Evolutionary conservation across 1,139 yeast genomes (phyloP).

Genomic region (Kodamaea sp.): DNA sequence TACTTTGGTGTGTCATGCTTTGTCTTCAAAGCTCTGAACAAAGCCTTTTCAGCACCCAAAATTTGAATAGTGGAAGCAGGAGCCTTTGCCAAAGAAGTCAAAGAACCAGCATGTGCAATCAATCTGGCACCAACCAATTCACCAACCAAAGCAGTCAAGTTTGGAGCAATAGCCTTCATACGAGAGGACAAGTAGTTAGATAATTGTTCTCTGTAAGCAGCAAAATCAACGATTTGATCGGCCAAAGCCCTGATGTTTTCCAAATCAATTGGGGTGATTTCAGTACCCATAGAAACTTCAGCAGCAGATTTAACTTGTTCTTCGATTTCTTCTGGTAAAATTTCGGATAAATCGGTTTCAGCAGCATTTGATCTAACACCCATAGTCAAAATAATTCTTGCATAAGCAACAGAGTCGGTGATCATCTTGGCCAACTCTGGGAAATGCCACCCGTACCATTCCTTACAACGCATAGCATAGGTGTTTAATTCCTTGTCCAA

Average conservation of each 20-base stretch:
- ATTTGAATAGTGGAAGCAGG: conserved; percentile 99
- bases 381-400: conserved; percentile 89
- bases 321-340: conserved; percentile 89
- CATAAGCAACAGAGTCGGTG: conserved; percentile 91
- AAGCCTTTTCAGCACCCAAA: conserved; percentile 98
- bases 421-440: conserved; percentile 98
- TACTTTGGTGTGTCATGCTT: conserved; percentile 98
- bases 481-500: conserved; percentile 97
- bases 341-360: conserved; percentile 84
- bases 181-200: conserved; percentile 85
- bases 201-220: conserved; percentile 91
- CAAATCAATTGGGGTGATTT: conserved; percentile 84
- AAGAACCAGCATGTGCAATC: conserved; percentile 95
- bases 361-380: conserved; percentile 91
- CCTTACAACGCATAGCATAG: conserved; percentile 96
- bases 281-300: conserved; percentile 98
- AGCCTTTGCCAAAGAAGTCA: conserved; percentile 90
- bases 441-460: conserved; percentile 99
- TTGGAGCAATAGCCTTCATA: conserved; percentile 99
- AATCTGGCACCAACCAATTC: conserved; percentile 98
- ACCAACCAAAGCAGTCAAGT: conserved; percentile 91
- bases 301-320: conserved; percentile 87
- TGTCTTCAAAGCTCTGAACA: conserved; percentile 96
- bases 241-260: conserved; percentile 86
- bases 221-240: conserved; percentile 88